Conservation (phyloP, 2,329 filamentous ascomycete species). For the Trichoderma pleuroti region DNA sequence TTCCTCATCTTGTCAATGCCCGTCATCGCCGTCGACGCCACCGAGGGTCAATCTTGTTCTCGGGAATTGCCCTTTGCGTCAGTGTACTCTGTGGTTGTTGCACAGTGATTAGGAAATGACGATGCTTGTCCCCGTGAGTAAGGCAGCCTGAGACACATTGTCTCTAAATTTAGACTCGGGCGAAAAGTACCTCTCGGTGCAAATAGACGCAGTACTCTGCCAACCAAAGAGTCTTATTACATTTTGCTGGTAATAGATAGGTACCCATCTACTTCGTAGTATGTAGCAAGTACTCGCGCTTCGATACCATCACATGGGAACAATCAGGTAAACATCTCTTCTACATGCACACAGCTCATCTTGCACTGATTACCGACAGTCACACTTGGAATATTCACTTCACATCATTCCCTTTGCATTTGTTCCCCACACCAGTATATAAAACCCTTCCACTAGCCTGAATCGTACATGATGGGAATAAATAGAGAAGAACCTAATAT, state of each 20-base stretch:
- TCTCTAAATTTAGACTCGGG: neutral
- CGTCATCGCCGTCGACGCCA: neutral
- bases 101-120: neutral
- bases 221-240: neutral
- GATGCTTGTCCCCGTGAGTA: neutral
- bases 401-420: neutral
- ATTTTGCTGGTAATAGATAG: neutral
- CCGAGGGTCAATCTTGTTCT: neutral
- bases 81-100: neutral
- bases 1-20: neutral
- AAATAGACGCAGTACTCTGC: neutral
- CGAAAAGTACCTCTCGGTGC: neutral
- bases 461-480: slow-evolving; percentile 7
- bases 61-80: neutral
- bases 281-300: neutral
- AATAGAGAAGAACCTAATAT: neutral
- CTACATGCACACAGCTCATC: neutral
- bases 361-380: neutral
- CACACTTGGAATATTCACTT: neutral
- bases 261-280: neutral
- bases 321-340: neutral
- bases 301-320: no score
- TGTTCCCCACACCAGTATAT: neutral
- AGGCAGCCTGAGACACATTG: neutral
- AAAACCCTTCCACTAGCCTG: neutral